phyloP scores from a whole-genome alignment of 2,329 filamentous ascomycete genomes.

The Cladobotryum protrusum region DNA sequence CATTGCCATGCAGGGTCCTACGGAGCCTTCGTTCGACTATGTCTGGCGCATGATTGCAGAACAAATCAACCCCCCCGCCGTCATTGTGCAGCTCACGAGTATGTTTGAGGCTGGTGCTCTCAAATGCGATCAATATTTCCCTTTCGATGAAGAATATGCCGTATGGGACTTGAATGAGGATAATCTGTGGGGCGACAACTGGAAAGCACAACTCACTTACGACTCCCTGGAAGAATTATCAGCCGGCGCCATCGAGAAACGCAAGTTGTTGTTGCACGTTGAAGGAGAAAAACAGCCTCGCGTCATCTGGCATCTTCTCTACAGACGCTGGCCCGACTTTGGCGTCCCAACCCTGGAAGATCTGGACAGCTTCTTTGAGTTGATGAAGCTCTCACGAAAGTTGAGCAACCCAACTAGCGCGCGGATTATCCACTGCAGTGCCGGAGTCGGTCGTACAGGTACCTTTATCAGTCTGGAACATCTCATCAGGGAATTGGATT shows the following conservation, averaged over 20 bases:
- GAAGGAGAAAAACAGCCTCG: slow-evolving; percentile 42
- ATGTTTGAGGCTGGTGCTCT: slow-evolving; percentile 70
- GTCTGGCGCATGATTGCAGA: slow-evolving; percentile 96
- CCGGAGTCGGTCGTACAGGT: slow-evolving; percentile 87
- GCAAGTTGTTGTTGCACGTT: slow-evolving; percentile 60
- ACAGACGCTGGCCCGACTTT: slow-evolving; percentile 86
- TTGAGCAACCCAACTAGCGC: slow-evolving; percentile 52
- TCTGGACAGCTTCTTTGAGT: slow-evolving; percentile 58
- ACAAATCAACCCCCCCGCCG: slow-evolving; percentile 62
- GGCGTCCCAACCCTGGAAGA: slow-evolving; percentile 68
- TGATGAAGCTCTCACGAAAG: slow-evolving; percentile 61
- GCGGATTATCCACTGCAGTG: slow-evolving; percentile 80
- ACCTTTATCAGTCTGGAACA: slow-evolving; percentile 97
- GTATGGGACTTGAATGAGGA: slow-evolving; percentile 54
- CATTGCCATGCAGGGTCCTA: slow-evolving; percentile 93
- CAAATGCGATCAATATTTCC: slow-evolving; percentile 90
- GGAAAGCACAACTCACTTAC: slow-evolving; percentile 63
- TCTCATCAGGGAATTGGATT: slow-evolving; percentile 72
- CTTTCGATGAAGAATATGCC: slow-evolving; percentile 47
- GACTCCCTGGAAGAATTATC: slow-evolving; percentile 52
- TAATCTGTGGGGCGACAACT: slow-evolving; percentile 59
- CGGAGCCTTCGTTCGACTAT: slow-evolving; percentile 65
- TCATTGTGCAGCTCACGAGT: slow-evolving; percentile 92
- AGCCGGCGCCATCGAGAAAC: slow-evolving; percentile 60
- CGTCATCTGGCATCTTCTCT: slow-evolving; percentile 76